Percentiles rank a stretch among this genome's conserved stretches.
Conservation (phyloP, 306 rosid genomes). For the Pueraria montana region DNA sequence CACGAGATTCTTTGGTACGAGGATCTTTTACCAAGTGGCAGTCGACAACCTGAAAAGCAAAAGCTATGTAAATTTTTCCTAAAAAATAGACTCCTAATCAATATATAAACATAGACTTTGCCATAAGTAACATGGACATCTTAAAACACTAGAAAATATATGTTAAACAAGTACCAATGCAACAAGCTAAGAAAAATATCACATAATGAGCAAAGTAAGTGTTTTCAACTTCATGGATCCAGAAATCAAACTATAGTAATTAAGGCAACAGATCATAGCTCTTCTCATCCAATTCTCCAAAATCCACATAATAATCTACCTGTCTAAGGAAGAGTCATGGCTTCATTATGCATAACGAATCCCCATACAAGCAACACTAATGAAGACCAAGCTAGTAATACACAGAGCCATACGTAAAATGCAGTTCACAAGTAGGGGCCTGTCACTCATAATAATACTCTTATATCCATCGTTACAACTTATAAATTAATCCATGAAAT, state of each 20-base stretch:
- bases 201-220: background rate
- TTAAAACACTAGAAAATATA: background rate
- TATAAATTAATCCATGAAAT: background rate
- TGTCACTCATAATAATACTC: slow-evolving; percentile 1
- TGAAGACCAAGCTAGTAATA: background rate
- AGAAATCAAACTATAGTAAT: background rate
- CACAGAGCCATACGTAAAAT: background rate
- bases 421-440: background rate
- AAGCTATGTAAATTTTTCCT: background rate
- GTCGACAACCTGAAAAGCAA: slow-evolving; percentile 58
- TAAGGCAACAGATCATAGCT: background rate
- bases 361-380: background rate
- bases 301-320: background rate
- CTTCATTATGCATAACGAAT: background rate
- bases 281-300: background rate
- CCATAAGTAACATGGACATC: background rate
- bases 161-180: background rate
- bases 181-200: background rate
- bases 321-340: background rate
- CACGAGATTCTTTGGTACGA: slow-evolving; percentile 58
- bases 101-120: background rate
- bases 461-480: background rate
- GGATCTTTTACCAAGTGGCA: slow-evolving; percentile 60
- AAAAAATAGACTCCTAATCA: background rate
- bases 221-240: background rate